These are phyloP conservation scores for Adansonia madagascariensis DNA, from an alignment of 441 rosid species.

Conservation along the genomic window DNA sequence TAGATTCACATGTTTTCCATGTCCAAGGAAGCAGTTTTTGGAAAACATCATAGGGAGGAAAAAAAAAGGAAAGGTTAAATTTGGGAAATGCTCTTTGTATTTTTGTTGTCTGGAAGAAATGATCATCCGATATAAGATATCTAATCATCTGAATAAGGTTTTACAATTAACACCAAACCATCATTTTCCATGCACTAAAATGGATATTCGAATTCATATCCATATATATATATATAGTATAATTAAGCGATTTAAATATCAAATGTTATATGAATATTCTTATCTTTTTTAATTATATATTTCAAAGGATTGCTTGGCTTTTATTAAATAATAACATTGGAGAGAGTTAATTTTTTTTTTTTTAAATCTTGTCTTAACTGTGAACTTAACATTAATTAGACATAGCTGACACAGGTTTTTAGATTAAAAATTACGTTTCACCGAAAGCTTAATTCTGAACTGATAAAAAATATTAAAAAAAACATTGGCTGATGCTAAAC, in stretches of 20 bases:
- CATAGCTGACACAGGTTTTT: no score
- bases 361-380: background rate
- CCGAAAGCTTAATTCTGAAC: no score
- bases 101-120: background rate
- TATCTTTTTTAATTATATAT: background rate
- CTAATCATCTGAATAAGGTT: conserved; percentile 1
- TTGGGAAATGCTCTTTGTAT: background rate
- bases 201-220: background rate
- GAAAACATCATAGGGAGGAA: background rate
- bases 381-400: background rate
- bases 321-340: no score
- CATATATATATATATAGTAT: no score
- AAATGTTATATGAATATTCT: background rate
- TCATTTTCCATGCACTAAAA: background rate
- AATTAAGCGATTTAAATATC: background rate
- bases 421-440: no score
- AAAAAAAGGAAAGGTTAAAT: conserved; percentile 7
- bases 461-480: no score
- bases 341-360: no score
- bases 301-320: no score
- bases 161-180: background rate
- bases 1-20: conserved; percentile 25
- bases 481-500: background rate
- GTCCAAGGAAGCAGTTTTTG: conserved; percentile 20
- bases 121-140: conserved; percentile 16